Evolutionary conservation across 345 rosid genomes (phyloP).

Genomic region (Firmiana major): DNA sequence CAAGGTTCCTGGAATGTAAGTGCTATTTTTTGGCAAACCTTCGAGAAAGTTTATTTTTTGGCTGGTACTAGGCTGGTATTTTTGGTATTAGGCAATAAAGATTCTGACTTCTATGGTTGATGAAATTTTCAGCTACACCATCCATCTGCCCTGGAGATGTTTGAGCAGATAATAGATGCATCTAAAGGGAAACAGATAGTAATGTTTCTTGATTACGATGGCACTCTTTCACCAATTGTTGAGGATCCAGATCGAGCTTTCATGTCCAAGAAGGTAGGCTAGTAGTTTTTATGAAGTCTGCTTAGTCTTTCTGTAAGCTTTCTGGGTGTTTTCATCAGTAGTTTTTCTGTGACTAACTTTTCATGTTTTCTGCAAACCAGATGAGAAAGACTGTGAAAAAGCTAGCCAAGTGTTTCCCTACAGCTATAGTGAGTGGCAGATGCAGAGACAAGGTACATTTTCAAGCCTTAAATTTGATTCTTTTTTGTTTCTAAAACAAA

Average conservation of each 20-base stretch:
- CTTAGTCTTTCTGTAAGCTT: not conserved
- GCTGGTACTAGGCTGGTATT: not conserved
- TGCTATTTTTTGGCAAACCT: not conserved
- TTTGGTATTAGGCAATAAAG: not conserved
- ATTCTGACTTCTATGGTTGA: not conserved
- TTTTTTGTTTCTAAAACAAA: not conserved
- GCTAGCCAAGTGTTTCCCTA: slow-evolving; percentile 65
- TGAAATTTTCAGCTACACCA: slow-evolving; percentile 45
- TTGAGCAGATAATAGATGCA: slow-evolving; percentile 54
- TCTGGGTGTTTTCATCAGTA: not conserved
- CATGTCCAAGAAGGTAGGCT: slow-evolving; percentile 70
- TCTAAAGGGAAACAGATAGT: slow-evolving; percentile 82
- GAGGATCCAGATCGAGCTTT: slow-evolving; percentile 87
- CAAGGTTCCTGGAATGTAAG: slow-evolving; percentile 62
- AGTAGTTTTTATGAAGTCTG: slow-evolving; percentile 3
- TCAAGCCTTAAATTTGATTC: not conserved
- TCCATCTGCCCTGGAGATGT: slow-evolving; percentile 82
- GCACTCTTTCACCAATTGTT: slow-evolving; percentile 94
- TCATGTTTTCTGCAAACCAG: slow-evolving; percentile 26
- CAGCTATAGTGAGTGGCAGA: slow-evolving; percentile 94
- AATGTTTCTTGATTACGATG: slow-evolving; percentile 91
- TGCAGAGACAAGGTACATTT: slow-evolving; percentile 86
- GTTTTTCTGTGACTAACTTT: not conserved
- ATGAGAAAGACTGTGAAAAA: slow-evolving; percentile 80
- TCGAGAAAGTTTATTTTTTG: not conserved